Percentiles rank a stretch among this genome's conserved stretches.
Evolutionary conservation across 2,329 filamentous ascomycete species (phyloP).

Genomic region (Penicillium sp.): DNA sequence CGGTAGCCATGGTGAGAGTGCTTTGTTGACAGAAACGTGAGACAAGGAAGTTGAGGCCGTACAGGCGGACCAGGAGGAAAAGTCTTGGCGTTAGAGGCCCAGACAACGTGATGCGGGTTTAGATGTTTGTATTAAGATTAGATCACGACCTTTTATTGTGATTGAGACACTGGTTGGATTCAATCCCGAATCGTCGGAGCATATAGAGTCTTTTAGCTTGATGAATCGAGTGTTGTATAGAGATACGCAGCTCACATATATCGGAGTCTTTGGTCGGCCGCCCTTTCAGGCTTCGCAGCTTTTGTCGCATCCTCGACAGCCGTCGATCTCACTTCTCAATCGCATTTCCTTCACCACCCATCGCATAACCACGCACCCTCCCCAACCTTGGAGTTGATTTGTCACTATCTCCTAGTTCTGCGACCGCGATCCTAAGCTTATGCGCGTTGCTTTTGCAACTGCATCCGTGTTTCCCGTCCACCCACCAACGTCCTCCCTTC

Average conservation of each 20-base stretch:
- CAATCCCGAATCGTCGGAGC: background rate
- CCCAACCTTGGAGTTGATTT: background rate
- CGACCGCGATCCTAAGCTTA: background rate
- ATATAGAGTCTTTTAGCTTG: background rate
- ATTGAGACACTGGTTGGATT: background rate
- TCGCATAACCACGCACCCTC: background rate
- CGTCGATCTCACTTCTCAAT: background rate
- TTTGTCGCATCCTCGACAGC: slow-evolving; percentile 7
- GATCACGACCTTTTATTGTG: background rate
- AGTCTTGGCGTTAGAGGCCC: slow-evolving; percentile 17
- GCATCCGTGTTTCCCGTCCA: slow-evolving; percentile 6
- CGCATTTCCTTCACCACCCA: background rate
- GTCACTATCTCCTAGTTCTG: background rate
- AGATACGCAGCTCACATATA: background rate
- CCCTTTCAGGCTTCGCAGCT: slow-evolving; percentile 13
- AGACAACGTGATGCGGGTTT: slow-evolving; percentile 4
- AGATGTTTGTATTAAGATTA: background rate
- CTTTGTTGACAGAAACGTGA: background rate
- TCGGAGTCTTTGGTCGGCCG: slow-evolving; percentile 5
- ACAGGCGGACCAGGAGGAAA: slow-evolving; percentile 10
- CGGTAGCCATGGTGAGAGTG: slow-evolving; percentile 16
- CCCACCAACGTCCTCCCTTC: slow-evolving; percentile 5
- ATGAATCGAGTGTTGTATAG: background rate
- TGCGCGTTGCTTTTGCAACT: slow-evolving; percentile 11
- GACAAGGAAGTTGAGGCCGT: slow-evolving; percentile 8